Conservation (phyloP, 345 rosid genomes). For the Corchorus olitorius region DNA sequence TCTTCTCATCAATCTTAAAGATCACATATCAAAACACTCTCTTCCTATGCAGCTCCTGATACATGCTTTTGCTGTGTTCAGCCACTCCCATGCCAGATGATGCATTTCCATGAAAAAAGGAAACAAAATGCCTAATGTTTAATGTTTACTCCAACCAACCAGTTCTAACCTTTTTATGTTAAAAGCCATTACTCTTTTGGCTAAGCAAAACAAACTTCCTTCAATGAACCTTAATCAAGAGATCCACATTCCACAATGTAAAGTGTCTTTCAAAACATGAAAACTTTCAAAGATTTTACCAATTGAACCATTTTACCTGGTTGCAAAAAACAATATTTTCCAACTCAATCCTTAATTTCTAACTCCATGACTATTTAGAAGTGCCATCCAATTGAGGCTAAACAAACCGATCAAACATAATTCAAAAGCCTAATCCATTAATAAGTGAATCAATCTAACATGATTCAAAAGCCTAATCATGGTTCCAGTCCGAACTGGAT, state of each 20-base stretch:
- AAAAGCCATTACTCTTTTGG: background rate
- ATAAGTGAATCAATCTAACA: background rate
- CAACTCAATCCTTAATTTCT: background rate
- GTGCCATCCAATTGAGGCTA: background rate
- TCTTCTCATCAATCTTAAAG: constrained; percentile 67
- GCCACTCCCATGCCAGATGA: constrained; percentile 83
- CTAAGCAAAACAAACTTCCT: background rate
- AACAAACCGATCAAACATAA: background rate
- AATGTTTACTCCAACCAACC: background rate
- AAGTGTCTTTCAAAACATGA: background rate
- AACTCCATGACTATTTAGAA: background rate
- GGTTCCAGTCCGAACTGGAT: background rate
- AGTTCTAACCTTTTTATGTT: background rate
- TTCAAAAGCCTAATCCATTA: background rate
- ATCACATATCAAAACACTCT: constrained; percentile 66
- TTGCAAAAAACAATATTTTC: background rate
- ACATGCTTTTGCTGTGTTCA: constrained; percentile 61
- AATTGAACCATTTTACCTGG: background rate
- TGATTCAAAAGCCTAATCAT: background rate
- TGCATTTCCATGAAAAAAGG: constrained; percentile 58
- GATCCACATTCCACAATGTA: background rate
- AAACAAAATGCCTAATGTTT: constrained; percentile 2
- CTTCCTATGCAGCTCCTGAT: constrained; percentile 69
- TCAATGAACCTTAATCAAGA: background rate
- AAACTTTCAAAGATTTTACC: background rate